Evolutionary conservation across 2,329 filamentous ascomycete species (phyloP).

Genomic region (Pseudopithomyces maydicus): DNA sequence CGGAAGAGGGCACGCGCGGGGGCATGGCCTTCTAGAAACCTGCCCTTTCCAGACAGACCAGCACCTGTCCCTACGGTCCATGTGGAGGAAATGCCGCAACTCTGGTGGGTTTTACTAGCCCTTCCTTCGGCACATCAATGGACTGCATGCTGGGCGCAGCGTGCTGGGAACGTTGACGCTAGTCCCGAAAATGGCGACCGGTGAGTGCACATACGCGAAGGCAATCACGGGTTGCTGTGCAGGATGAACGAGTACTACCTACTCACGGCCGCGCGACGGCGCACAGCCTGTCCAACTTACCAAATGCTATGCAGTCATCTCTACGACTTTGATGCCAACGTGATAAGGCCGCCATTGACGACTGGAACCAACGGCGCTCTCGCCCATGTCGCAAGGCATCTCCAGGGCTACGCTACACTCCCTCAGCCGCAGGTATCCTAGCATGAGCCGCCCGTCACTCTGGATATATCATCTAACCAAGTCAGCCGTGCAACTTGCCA

Average conservation of each 20-base stretch:
- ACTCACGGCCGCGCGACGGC: constrained; percentile 14
- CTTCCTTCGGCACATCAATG: not conserved
- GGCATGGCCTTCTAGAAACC: constrained; percentile 21
- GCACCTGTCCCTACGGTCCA: not conserved
- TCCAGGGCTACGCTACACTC: no score
- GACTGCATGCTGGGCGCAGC: not conserved
- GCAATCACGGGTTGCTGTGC: not conserved
- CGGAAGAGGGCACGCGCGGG: not conserved
- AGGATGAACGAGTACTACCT: not conserved
- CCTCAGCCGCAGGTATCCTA: constrained; percentile 19
- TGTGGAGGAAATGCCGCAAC: constrained; percentile 10
- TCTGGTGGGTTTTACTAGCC: not conserved
- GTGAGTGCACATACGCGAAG: not conserved
- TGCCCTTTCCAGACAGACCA: constrained; percentile 10
- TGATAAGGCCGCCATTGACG: constrained; percentile 19
- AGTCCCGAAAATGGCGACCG: not conserved
- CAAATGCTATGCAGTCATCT: constrained; percentile 18
- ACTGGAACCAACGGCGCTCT: constrained; percentile 10
- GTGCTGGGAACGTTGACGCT: not conserved
- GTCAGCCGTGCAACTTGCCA: constrained; percentile 9
- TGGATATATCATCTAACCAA: constrained; percentile 14
- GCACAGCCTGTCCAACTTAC: constrained; percentile 15
- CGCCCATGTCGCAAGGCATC: constrained; percentile 18
- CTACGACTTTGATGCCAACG: constrained; percentile 6
- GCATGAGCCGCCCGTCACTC: not conserved